Evolutionary conservation across 2,329 filamentous ascomycete genomes (phyloP).

Genomic region (Metarhizium sp.): DNA sequence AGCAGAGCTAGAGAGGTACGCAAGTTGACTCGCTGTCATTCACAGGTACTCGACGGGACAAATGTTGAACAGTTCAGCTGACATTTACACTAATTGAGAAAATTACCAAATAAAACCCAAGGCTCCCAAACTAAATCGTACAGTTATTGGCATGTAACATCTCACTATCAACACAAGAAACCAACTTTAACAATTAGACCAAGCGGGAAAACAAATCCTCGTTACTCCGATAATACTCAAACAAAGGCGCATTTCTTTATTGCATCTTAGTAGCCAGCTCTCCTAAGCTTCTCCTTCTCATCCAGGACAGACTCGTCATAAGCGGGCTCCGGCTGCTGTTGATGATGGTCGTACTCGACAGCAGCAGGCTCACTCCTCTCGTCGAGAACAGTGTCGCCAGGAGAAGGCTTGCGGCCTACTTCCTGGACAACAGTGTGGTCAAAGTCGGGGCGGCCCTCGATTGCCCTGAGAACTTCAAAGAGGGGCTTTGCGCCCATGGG

Average conservation of each 20-base stretch:
- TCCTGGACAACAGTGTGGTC: constrained; percentile 17
- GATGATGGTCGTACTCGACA: constrained; percentile 8
- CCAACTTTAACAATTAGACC: background rate
- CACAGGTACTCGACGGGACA: too few species aligned
- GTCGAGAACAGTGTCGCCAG: constrained; percentile 10
- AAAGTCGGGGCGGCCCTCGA: constrained; percentile 22
- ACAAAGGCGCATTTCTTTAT: background rate
- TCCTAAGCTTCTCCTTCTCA: constrained; percentile 19
- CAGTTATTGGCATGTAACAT: background rate
- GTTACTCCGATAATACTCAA: background rate
- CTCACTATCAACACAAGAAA: background rate
- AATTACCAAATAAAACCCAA: too few species aligned
- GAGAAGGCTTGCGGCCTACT: constrained; percentile 13
- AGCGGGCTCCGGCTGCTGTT: background rate
- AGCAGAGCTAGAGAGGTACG: too few species aligned
- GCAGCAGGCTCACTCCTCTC: constrained; percentile 23
- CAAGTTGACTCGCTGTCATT: too few species aligned
- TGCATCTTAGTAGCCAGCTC: background rate
- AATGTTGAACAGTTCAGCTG: too few species aligned
- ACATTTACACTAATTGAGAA: too few species aligned
- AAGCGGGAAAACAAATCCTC: background rate
- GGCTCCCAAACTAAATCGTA: background rate
- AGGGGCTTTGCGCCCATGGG: constrained; percentile 27
- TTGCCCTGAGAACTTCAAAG: constrained; percentile 28
- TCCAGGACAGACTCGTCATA: constrained; percentile 10